phyloP scores from a whole-genome alignment of 805 yeast species.

The Lipomyces sp. region DNA sequence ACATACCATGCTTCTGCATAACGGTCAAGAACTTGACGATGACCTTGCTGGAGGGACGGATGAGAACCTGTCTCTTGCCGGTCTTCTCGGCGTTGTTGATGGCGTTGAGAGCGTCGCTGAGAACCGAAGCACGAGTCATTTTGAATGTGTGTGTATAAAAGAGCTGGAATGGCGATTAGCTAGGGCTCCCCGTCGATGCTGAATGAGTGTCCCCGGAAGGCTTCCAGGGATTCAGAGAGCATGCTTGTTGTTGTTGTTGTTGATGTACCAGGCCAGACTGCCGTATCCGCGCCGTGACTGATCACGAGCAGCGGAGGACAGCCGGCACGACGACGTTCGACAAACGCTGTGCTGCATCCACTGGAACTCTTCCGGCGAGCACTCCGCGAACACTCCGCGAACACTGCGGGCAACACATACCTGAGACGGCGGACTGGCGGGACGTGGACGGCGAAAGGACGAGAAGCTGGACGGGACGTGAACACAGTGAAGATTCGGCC shows the following conservation, averaged over 20 bases:
- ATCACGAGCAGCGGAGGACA: slow-evolving; percentile 8
- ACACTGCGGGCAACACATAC: too few relatives aligned
- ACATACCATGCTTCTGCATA: slow-evolving; percentile 93
- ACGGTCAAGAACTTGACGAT: slow-evolving; percentile 94
- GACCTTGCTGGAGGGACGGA: slow-evolving; percentile 98
- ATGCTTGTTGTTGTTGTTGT: background rate
- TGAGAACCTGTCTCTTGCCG: slow-evolving; percentile 97
- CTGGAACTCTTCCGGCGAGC: too few relatives aligned
- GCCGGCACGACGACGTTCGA: background rate
- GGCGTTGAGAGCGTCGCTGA: slow-evolving; percentile 97
- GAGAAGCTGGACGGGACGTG: too few relatives aligned
- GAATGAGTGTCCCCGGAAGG: slow-evolving; percentile 22
- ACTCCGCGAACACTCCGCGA: too few relatives aligned
- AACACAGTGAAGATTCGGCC: too few relatives aligned
- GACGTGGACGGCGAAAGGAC: too few relatives aligned
- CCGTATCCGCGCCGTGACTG: slow-evolving; percentile 7
- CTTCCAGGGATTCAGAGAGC: slow-evolving; percentile 23
- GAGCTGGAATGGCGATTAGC: background rate
- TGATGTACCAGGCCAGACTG: background rate
- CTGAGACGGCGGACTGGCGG: too few relatives aligned
- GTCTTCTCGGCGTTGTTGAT: slow-evolving; percentile 99
- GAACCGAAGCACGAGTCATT: slow-evolving; percentile 97
- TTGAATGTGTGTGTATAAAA: slow-evolving; percentile 34
- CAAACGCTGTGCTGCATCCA: background rate
- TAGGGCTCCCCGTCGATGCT: background rate